A percentile compares a stretch with the other conserved stretches of the same genome.
Evolutionary conservation across 148 eudicot genomes (phyloP).

Genomic region (Persicaria tinctoria): DNA sequence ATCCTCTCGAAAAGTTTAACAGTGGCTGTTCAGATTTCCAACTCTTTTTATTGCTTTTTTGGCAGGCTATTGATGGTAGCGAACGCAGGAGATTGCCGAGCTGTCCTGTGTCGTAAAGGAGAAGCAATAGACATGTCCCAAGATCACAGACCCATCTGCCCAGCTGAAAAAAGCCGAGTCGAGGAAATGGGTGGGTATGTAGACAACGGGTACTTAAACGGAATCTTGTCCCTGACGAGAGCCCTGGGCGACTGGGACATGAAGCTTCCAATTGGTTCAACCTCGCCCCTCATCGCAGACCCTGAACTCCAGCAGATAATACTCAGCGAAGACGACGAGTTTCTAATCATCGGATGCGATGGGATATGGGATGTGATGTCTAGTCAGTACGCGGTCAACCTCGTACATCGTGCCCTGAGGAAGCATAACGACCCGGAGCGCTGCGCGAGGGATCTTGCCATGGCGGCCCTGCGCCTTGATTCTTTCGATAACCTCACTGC

Average conservation of each 20-base stretch:
- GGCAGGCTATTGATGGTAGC: conserved; percentile 81
- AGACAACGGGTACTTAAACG: conserved; percentile 87
- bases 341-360: conserved; percentile 50
- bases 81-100: conserved; percentile 94
- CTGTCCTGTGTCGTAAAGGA: conserved; percentile 74
- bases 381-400: conserved; percentile 39
- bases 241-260: conserved; percentile 82
- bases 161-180: conserved; percentile 55
- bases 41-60: not conserved
- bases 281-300: conserved; percentile 37
- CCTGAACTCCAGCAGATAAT: conserved; percentile 32
- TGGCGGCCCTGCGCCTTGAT: conserved; percentile 21
- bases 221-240: conserved; percentile 80
- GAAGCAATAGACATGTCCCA: conserved; percentile 86
- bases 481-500: conserved; percentile 44
- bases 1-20: not conserved
- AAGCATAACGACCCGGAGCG: conserved; percentile 29
- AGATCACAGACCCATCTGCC: conserved; percentile 75
- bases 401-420: conserved; percentile 33
- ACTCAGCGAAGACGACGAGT: conserved; percentile 47
- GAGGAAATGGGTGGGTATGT: conserved; percentile 82
- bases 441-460: conserved; percentile 39
- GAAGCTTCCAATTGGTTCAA: conserved; percentile 27
- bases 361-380: conserved; percentile 60
- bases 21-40: not conserved